A percentile compares a stretch with the other conserved stretches of the same genome.
phyloP scores from a whole-genome alignment of 345 rosid genomes.

The Salix udensis region DNA sequence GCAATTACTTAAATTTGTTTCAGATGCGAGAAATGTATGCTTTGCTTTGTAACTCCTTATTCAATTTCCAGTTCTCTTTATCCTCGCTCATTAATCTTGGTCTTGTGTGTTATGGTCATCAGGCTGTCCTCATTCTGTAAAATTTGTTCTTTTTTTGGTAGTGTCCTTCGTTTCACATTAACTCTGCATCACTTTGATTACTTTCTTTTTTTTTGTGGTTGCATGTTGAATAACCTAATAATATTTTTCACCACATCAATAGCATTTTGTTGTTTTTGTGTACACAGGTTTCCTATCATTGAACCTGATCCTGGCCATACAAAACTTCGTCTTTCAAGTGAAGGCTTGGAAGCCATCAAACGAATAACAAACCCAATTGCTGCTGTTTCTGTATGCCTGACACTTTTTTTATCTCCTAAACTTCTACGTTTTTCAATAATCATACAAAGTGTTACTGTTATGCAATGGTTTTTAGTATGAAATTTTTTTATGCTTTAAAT shows the following conservation, averaged over 20 bases:
- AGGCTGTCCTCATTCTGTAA: background rate
- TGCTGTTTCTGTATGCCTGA: constrained; percentile 77
- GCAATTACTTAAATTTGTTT: background rate
- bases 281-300: constrained; percentile 74
- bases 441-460: background rate
- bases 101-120: background rate
- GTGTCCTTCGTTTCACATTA: background rate
- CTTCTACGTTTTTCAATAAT: background rate
- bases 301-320: constrained; percentile 98
- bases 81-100: background rate
- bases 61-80: background rate
- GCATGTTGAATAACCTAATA: background rate
- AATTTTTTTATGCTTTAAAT: constrained; percentile 7
- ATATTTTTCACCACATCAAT: background rate
- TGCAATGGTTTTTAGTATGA: background rate
- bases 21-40: background rate
- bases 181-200: background rate
- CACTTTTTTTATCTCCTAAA: background rate
- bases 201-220: background rate
- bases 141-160: background rate
- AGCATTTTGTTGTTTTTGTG: background rate
- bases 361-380: constrained; percentile 85
- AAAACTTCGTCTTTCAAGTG: constrained; percentile 85
- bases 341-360: constrained; percentile 84
- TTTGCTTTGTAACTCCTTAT: background rate